Evolutionary conservation across 495 filamentous ascomycete species (phyloP), one percentile per base, ranked within the genome.

Genomic region (Glarea lozoyensis): DNA sequence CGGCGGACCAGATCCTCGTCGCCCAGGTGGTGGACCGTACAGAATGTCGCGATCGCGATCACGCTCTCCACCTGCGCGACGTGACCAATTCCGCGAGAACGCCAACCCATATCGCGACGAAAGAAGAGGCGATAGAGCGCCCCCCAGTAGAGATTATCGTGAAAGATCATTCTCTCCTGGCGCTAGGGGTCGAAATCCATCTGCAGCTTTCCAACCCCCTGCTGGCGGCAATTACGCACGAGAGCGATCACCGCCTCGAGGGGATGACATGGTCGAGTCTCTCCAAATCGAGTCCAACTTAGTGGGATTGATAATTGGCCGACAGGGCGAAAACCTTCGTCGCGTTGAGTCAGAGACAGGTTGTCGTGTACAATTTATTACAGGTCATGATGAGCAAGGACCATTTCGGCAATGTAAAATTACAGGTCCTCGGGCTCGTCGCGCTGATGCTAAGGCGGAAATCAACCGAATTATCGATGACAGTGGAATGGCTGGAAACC

Each of bases 391-490:
- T 40, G 80, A 84, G 46, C 68, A 67, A 32, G 83, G 79, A 19
- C 69, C 74, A n/a, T 73, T 73, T 50, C 74, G 86, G 16, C 73
- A 80, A 39, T 90, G 86, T 68, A 82, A 81, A 53, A 87, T 92
- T 48, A 78, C 81, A 15, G 86, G 86, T 0, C 72, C 67, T 37
- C 72, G 75, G 34, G 62, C 70, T 44, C 75, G 77, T 45, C 72
- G 86, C 49, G 75, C 76, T 27, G 71, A 79, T 56, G 86, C 86
- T 3, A 85, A 81, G 50, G 63, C 69, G 7, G 79, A 82, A 33
- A 90, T 92, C 59, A 78, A 81, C 58, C 73, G 75, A 31, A 90
- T 88, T 56, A 87, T 90, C 49, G 80, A 81, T 22, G 86, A 92
- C 42, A 89, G 86, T 62, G 80, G 79, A 24, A 81, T 82, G 60